Base-by-base conservation (phyloP, 129 eudicot genomes). In the Flaveria sonorensis region DNA sequence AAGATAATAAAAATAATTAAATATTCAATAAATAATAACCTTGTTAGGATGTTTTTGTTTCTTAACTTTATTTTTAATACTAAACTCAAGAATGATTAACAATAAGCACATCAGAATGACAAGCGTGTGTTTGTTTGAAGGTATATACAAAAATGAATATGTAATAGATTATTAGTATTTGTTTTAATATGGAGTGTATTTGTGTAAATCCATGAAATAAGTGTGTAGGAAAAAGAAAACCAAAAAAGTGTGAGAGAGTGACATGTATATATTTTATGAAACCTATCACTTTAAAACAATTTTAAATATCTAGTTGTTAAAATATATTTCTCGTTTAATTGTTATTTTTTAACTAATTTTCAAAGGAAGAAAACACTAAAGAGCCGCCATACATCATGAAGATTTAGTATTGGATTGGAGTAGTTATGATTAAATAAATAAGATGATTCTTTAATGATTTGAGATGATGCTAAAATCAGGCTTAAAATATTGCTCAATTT, bases 401-500 rank as follows among this genome's bases (percentile, higher is more conserved):
- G 40, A 36, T 36, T 36, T 36, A 36, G 40, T 36, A 36, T 36
- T 36, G 40, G 40, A 36, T 36, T 36, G 28, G 52, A 15, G 47
- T 45, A 45, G 16, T 32, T 55, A 55, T 40, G 51, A 73, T 56
- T 55, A 55, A 21, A 56, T 64, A 51, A 56, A 71, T 12, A 32
- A 14, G 12, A 24, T 43, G 12, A 26, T 15, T 45, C 6, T 45
- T 74, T 26, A 46, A 61, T 60, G 60, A 12, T 60, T 24, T 61
- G 18, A 24, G 46, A 61, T 42, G 57, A 23, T n/a, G 62, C 20
- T 60, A 20, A 60, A 50, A 64, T 10, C 43, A 24, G 14, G 18
- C 71, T 60, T 74, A 13, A 60, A 61, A 74, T 42, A 42, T 73
- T 42, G 56, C 19, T 48, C 24, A 26, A 74, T 63, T 75, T 50